Base-by-base conservation (phyloP, 1,139 yeast genomes). In the Taiozyma sp. region DNA sequence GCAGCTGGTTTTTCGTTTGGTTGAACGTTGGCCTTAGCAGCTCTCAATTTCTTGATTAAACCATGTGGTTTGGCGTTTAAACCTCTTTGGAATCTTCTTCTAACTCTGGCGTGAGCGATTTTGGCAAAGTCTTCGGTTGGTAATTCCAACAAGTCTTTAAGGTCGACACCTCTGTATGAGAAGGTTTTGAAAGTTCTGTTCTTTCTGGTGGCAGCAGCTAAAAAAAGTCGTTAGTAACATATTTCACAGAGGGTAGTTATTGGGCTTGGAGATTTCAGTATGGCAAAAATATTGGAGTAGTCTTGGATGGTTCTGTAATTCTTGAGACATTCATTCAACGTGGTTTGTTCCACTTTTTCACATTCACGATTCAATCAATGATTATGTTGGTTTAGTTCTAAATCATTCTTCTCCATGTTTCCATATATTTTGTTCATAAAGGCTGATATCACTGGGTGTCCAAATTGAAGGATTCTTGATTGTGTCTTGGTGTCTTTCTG, bases 21-120 rank as follows among this genome's bases (percentile, higher is more conserved):
- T 69, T 81, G 85, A 69, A 96, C 81, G 68, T 91, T 91, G 71
- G 88, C 81, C 83, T 90, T 93, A 67, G 97, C 97, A 73, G 90
- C 93, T 83, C 96, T 90, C 77, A 95, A 88, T 83, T 95, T 95
- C 83, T 88, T 90, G 80, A 93, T 85, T 77, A 95, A 83, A 76
- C 96, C 95, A 86, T 85, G 86, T 79, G 96, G 95, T 82, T 88
- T 89, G 75, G 88, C 76, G 74, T 89, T 93, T 72, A 91, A 83
- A 80, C 98, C 98, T 82, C 96, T 88, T 76, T 91, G 86, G 80
- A 91, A 88, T 88, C 96, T 90, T 88, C 99, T 88, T 86, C 98
- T 91, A 73, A 93, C 97, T 83, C 99, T 89, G 71, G 99, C 96
- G 73, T 88, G 89, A 73, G 96, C 90, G 73, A 93, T 82, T 78